These are phyloP conservation scores for Raphanus sativus DNA, from an alignment of 345 rosid species.

Conservation along the genomic window DNA sequence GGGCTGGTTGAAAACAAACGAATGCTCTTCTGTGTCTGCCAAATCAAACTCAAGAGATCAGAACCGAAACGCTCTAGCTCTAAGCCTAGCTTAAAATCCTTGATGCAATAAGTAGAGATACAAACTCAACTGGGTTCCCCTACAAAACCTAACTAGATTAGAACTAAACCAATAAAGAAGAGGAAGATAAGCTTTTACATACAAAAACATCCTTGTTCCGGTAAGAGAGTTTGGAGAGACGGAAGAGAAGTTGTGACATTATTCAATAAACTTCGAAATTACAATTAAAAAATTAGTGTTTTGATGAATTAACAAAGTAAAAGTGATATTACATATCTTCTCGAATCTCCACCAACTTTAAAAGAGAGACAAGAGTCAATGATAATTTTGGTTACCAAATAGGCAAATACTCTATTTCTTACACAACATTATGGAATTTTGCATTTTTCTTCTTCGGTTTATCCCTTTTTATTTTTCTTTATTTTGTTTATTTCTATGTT, in stretches of 20 bases:
- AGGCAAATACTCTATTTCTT: background rate
- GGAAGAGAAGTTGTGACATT: background rate
- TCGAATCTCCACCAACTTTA: background rate
- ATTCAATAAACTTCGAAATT: background rate
- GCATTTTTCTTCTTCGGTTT: background rate
- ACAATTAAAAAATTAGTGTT: too few species aligned
- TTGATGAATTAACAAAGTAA: too few species aligned
- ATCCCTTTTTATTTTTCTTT: background rate
- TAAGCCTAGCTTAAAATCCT: too few species aligned
- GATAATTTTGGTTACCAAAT: background rate
- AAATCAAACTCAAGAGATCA: background rate
- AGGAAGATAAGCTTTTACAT: background rate
- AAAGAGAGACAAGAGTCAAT: background rate
- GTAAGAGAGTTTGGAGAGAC: background rate
- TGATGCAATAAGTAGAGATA: too few species aligned
- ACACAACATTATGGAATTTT: background rate
- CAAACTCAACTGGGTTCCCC: too few species aligned
- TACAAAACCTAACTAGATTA: background rate
- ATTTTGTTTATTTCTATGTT: background rate
- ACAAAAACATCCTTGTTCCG: background rate
- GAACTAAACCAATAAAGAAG: background rate
- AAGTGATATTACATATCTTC: background rate
- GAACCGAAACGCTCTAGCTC: background rate
- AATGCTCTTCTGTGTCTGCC: background rate
- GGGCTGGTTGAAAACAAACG: background rate